Percentiles rank a stretch among this genome's conserved stretches.
Conservation (phyloP, 2,329 filamentous ascomycete species). For the Aspergillus hortae region DNA sequence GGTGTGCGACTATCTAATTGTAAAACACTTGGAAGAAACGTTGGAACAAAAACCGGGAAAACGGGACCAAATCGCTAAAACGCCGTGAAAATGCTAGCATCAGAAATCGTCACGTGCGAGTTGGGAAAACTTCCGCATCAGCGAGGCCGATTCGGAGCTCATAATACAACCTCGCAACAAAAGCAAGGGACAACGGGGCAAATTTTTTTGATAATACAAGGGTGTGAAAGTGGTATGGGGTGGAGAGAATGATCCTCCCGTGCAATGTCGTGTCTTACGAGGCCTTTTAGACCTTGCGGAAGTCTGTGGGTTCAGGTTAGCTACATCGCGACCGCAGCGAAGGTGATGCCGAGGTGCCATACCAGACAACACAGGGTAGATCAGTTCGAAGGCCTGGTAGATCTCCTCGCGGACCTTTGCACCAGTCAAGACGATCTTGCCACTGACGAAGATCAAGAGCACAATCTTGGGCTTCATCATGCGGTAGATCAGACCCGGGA, state of each 20-base stretch:
- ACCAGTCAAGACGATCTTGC: constrained; percentile 96
- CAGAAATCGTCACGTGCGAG: constrained; percentile 32
- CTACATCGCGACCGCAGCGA: constrained; percentile 3
- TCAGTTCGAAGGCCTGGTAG: constrained; percentile 94
- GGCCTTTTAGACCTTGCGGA: constrained; percentile 56
- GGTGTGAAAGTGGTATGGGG: constrained; percentile 14
- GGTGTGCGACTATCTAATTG: constrained; percentile 40
- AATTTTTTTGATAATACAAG: constrained; percentile 28
- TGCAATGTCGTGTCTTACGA: constrained; percentile 5
- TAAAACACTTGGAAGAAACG: constrained; percentile 22
- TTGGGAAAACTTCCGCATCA: constrained; percentile 15
- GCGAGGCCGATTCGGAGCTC: constrained; percentile 12
- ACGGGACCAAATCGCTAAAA: constrained; percentile 37
- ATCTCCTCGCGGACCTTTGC: constrained; percentile 98
- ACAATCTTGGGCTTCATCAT: constrained; percentile 99
- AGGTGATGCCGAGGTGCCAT: constrained; percentile 28
- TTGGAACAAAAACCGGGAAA: constrained; percentile 12
- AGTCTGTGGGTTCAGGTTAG: constrained; percentile 47
- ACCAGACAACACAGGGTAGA: constrained; percentile 93
- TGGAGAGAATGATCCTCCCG: constrained; percentile 18
- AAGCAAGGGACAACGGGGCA: constrained; percentile 11
- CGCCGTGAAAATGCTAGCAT: constrained; percentile 44
- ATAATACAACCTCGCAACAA: constrained; percentile 12
- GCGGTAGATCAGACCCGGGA: constrained; percentile 98
- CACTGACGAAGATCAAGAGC: constrained; percentile 93